Conservation (phyloP, 345 rosid genomes). For the Brassica incana region DNA sequence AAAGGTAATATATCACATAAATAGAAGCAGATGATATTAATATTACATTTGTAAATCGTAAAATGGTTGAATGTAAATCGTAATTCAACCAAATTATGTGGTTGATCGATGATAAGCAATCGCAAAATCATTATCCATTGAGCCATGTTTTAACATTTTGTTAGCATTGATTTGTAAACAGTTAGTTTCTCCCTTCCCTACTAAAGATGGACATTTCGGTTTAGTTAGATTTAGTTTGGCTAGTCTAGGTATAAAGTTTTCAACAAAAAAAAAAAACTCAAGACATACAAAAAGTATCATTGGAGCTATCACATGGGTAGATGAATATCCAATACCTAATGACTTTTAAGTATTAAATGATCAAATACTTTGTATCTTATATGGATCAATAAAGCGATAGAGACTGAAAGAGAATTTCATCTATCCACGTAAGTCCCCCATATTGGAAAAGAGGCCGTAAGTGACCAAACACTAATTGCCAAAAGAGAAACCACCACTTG, state of each 20-base stretch:
- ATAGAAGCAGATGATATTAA: not conserved
- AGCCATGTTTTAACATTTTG: not conserved
- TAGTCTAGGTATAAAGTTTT: too few relatives aligned
- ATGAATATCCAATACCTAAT: not conserved
- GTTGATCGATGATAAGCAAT: not conserved
- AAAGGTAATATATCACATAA: not conserved
- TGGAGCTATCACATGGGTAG: constrained; percentile 8
- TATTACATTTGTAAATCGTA: not conserved
- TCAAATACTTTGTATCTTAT: not conserved
- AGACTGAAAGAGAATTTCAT: constrained; percentile 14
- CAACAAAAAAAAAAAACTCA: too few relatives aligned
- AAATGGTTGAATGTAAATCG: not conserved
- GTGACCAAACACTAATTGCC: constrained; percentile 32
- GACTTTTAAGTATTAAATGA: not conserved
- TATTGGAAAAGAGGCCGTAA: constrained; percentile 28
- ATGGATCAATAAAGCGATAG: constrained; percentile 17
- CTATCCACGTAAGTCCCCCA: constrained; percentile 26
- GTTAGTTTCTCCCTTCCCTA: too few relatives aligned
- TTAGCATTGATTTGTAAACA: too few relatives aligned
- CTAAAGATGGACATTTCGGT: too few relatives aligned
- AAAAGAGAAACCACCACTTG: constrained; percentile 29
- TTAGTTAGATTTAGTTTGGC: too few relatives aligned
- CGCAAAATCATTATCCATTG: not conserved
- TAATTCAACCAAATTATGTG: not conserved
- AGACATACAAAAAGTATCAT: not conserved